Evolutionary conservation across 2,329 filamentous ascomycete species (phyloP).

Genomic region (Herpotrichia juniperi): DNA sequence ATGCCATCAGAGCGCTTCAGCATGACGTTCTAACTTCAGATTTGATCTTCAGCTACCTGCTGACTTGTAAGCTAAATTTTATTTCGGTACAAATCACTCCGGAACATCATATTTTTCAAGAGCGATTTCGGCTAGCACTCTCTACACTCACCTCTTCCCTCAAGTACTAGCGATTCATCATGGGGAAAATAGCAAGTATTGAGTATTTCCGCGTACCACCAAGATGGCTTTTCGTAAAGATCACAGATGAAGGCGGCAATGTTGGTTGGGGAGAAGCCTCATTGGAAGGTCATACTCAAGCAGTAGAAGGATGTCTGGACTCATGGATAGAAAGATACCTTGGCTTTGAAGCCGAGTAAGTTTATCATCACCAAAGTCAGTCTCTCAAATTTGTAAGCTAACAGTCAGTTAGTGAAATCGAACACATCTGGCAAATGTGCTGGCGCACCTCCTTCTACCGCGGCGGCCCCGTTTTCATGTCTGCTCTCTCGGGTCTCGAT

Average conservation of each 20-base stretch:
- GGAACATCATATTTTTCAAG: too few relatives aligned
- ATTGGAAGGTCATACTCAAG: conserved; percentile 74
- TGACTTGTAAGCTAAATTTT: too few relatives aligned
- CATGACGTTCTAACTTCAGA: too few relatives aligned
- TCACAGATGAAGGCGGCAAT: conserved; percentile 69
- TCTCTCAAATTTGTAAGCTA: background rate
- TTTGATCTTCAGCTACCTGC: too few relatives aligned
- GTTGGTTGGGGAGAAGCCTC: conserved; percentile 78
- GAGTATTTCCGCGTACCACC: conserved; percentile 79
- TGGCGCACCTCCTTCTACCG: conserved; percentile 76
- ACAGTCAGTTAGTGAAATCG: conserved; percentile 67
- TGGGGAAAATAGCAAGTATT: conserved; percentile 69
- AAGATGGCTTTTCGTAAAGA: conserved; percentile 77
- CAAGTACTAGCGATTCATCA: conserved; percentile 32
- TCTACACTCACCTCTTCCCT: background rate
- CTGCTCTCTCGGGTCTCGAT: conserved; percentile 76
- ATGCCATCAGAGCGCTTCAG: background rate
- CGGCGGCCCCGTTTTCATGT: conserved; percentile 81
- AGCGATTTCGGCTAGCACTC: background rate
- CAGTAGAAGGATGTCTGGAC: conserved; percentile 75
- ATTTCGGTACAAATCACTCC: background rate
- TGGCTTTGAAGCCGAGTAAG: conserved; percentile 73
- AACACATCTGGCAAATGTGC: conserved; percentile 78
- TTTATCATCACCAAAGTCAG: conserved; percentile 4
- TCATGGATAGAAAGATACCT: conserved; percentile 67